Evolutionary conservation across 2,329 filamentous ascomycete species (phyloP).

Genomic region (Capronia coronata): DNA sequence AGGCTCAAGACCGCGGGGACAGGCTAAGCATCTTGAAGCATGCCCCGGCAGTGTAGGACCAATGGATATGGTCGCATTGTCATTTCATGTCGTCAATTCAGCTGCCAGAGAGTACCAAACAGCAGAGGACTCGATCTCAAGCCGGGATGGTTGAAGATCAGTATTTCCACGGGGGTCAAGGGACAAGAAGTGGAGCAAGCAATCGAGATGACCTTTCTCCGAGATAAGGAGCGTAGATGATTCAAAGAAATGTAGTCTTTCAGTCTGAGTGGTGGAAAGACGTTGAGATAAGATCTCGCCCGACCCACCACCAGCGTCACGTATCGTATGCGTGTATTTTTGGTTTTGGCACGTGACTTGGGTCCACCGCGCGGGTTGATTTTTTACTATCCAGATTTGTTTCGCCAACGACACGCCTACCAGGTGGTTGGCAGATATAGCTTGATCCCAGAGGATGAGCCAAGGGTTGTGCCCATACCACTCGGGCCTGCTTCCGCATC

Average conservation of each 20-base stretch:
- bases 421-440: no score
- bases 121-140: no score
- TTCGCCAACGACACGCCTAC: no score
- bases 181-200: conserved; percentile 6
- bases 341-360: neutral
- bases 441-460: no score
- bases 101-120: neutral
- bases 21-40: neutral
- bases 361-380: no score
- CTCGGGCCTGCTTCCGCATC: no score
- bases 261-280: conserved; percentile 10
- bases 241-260: neutral
- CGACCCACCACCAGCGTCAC: neutral
- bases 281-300: conserved; percentile 9
- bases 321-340: conserved; percentile 7
- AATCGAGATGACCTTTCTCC: neutral
- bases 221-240: conserved; percentile 10
- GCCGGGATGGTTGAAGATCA: conserved; percentile 10
- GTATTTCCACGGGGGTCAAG: conserved; percentile 21
- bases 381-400: no score
- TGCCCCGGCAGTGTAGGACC: neutral
- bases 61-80: conserved; percentile 16
- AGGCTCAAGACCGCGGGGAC: conserved; percentile 10
- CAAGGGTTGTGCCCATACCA: no score
- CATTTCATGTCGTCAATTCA: conserved; percentile 15